Base-by-base conservation (phyloP, 805 yeast genomes). In the Metschnikowia kunwiensis region DNA sequence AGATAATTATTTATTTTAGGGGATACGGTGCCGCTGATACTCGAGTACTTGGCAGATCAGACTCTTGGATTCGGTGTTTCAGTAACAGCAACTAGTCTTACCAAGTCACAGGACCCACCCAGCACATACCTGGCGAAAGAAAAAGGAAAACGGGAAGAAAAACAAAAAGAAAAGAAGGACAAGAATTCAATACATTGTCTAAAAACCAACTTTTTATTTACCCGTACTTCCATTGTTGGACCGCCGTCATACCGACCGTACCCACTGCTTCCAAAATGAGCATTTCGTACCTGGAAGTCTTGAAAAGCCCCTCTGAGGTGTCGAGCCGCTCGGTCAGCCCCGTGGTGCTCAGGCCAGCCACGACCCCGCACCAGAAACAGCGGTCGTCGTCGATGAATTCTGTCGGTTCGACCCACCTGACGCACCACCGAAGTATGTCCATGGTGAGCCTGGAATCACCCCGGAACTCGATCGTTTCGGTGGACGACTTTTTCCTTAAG, bases 391-490 rank as follows among this genome's bases (percentile, higher is more conserved):
- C 67, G 20, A 49, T 59, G 30, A 63, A 60, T 40, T 58, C 64
- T 13, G 50, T 50, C 11, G 43, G 55, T 8, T 60, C 65, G 11
- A 50, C 48, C 24, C 60, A 55, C 18, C 55, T 59, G 31, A 51
- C 47, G 21, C 52, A 54, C 22, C 49, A 51, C 15, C 46, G 71
- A 27, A 59, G 67, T 43, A 54, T 64, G 57, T 60, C 68, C 10
- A 56, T 65, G 9, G 60, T 58, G 13, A 58, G 66, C 46, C 40
- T 65, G 32, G 72, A 61, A 30, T 57, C 63, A 46, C 70, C 70
- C 3, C 51, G 71, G 26, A 67, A 67, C 43, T 61, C 68, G 18
- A 65, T 67, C 11, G 65, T 62, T 5, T 61, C 68, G 8, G 51
- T 61, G 1, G 73, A 67, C 35, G 73, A 67, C 35, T 44, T 40